Evolutionary conservation across 106 monocot species (phyloP).

Genomic region (Narthecium ossifragum): DNA sequence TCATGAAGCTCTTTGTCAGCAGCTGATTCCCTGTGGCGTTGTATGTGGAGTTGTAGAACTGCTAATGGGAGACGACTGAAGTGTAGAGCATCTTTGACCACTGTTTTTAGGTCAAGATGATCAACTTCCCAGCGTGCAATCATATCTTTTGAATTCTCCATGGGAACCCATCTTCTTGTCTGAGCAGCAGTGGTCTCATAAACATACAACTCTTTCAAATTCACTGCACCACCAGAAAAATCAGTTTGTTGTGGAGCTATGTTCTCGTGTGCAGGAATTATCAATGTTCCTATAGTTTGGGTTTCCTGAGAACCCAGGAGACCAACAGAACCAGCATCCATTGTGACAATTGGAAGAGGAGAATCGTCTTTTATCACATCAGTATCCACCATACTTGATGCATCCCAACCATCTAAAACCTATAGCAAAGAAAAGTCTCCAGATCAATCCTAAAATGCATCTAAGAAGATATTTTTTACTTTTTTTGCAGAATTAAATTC

Average conservation of each 20-base stretch:
- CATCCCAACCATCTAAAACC: constrained; percentile 41
- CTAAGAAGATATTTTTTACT: too few species aligned
- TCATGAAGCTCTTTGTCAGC: constrained; percentile 44
- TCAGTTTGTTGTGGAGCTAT: constrained; percentile 26
- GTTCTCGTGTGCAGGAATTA: constrained; percentile 7
- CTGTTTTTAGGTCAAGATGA: constrained; percentile 54
- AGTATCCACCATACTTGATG: constrained; percentile 23
- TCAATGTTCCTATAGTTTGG: constrained; percentile 13
- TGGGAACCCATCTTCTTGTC: constrained; percentile 20
- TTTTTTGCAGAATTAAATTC: too few species aligned
- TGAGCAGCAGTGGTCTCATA: constrained; percentile 9
- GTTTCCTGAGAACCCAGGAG: constrained; percentile 10
- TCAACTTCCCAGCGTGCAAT: constrained; percentile 69
- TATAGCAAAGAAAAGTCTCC: constrained; percentile 21
- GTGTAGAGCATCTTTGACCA: constrained; percentile 83
- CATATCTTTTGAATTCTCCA: constrained; percentile 74
- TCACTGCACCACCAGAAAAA: constrained; percentile 18
- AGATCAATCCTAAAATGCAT: too few species aligned
- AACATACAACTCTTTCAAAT: constrained; percentile 11
- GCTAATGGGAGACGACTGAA: constrained; percentile 80
- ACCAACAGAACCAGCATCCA: constrained; percentile 11
- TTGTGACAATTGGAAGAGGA: constrained; percentile 21
- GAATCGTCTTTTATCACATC: constrained; percentile 27
- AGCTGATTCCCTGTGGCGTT: constrained; percentile 38
- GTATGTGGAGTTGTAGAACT: constrained; percentile 78